Base-by-base conservation (phyloP, 257 asterid species). In the Solanum boliviense region DNA sequence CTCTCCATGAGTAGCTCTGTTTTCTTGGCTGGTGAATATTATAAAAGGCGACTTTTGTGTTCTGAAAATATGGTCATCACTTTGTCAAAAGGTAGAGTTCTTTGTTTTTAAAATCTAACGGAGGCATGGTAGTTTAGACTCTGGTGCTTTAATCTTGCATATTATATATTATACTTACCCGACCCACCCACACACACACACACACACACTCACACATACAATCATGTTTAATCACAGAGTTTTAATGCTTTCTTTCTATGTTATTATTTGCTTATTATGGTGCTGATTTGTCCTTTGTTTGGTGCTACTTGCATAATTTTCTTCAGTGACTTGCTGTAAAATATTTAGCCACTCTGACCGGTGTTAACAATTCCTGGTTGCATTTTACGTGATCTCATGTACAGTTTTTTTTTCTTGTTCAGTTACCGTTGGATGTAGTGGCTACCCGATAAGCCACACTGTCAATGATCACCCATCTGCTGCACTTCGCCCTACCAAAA, bases 361-460 rank as follows among this genome's bases (percentile, higher is more conserved):
- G 86, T 48, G 20, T 48, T 82, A 18, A 29, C 25, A 82, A 5
- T 48, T 48, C 44, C 44, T 31, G 41, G 21, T 82, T 52, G 3
- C 3, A 5, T 48, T 82, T 79, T 82, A 25, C 44, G 6, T 52
- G 44, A 48, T 82, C 86, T 82, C 86, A 82, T 2, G 0, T 39
- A 31, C 44, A 23, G 5, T 7, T 38, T 46, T 58, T 36, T 13
- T 62, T 83, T 68, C 87, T 88, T 72, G 72, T 89, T 89, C 94
- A 93, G 95, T 90, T 91, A 92, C 94, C 29, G 84, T 85, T 29
- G 95, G 92, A 65, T 87, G 92, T 83, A 92, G 91, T 84, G 87
- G 86, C n/a, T 90, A 92, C 91, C 90, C 91, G 84, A 35, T 78
- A 52, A 93, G 91, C 88, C 88, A 84, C 76, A 62, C 85, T 13